Base-by-base conservation (phyloP, 495 filamentous ascomycete genomes). In the Penicillium antarcticum region DNA sequence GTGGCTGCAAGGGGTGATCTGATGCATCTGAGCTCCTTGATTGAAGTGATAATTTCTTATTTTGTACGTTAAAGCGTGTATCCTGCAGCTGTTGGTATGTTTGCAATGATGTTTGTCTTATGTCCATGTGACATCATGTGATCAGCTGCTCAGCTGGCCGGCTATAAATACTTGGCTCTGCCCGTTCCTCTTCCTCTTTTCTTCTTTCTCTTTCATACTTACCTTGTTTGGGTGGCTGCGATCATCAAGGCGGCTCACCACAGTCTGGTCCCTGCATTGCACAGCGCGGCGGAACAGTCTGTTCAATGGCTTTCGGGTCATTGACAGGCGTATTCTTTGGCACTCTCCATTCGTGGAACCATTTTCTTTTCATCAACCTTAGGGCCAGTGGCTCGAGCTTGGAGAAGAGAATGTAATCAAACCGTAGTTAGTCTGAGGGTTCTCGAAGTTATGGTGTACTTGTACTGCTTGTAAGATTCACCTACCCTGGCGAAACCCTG, bases 291-390 rank as follows among this genome's bases (percentile, higher is more conserved):
- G 80, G 74, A 81, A 70, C 78, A 75, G 71, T 76, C 68, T 66
- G 77, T 81, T 80, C 77, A 84, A 77, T 79, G 78, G 80, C 76
- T 71, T 86, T 81, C 80, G 82, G 83, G 79, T 79, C 79, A 80
- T 77, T 82, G 77, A 79, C 74, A 78, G 78, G 81, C 80, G 82
- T 66, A 86, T 87, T 86, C 84, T 87, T 87, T 86, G 82, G 76
- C 85, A 77, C 77, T 64, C 63, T 66, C 68, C 68, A 58, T 53
- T 57, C 63, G 53, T 59, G 69, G 53, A 55, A 2, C 7, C 6
- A 4, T 23, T 29, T 29, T 29, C 26, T 29, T 29, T 29, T 29
- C 26, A 29, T 29, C 26, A 29, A 29, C 9, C 5, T 29, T 29
- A 3, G 26, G 8, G 26, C 26, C 26, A 29, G 26, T 29, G 26